These are phyloP conservation scores for Tillandsia fasciculata DNA, from an alignment of 176 grass and related monocot genomes.

Conservation along the genomic window DNA sequence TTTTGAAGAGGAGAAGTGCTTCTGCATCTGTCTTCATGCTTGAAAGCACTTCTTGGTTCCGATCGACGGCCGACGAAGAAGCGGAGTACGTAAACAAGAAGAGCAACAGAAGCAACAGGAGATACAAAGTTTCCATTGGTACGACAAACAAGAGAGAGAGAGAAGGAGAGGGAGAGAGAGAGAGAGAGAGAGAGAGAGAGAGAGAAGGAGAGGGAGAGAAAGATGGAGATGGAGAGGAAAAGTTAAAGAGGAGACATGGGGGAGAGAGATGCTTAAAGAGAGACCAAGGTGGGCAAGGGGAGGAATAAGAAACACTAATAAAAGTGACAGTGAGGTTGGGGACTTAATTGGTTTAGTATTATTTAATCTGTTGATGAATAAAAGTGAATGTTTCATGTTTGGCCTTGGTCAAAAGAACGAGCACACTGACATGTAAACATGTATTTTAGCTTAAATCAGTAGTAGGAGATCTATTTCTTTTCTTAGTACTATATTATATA, in stretches of 20 bases:
- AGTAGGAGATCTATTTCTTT: too few relatives aligned
- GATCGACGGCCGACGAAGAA: not conserved
- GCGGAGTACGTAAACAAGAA: conserved; percentile 4
- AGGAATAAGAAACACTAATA: conserved; percentile 1
- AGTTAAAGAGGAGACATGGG: not conserved
- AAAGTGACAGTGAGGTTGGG: not conserved
- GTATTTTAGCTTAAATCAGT: not conserved
- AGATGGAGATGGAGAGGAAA: conserved; percentile 2
- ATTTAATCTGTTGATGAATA: not conserved
- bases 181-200: not conserved
- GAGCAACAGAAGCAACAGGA: conserved; percentile 22
- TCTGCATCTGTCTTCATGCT: conserved; percentile 17
- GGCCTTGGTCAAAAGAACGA: conserved; percentile 1
- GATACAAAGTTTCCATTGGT: not conserved
- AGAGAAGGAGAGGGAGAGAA: not conserved
- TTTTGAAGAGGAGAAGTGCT: conserved; percentile 67
- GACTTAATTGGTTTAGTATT: not conserved
- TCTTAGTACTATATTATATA: too few relatives aligned
- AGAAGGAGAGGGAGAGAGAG: not conserved
- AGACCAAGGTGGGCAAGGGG: not conserved
- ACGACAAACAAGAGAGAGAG: not conserved
- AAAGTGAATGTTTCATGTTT: not conserved
- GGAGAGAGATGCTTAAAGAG: not conserved
- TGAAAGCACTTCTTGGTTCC: not conserved
- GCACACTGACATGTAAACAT: not conserved